Percentiles rank a stretch among this genome's conserved stretches.
Conservation (phyloP, 2,329 filamentous ascomycete genomes). For the Drechslera avenae region DNA sequence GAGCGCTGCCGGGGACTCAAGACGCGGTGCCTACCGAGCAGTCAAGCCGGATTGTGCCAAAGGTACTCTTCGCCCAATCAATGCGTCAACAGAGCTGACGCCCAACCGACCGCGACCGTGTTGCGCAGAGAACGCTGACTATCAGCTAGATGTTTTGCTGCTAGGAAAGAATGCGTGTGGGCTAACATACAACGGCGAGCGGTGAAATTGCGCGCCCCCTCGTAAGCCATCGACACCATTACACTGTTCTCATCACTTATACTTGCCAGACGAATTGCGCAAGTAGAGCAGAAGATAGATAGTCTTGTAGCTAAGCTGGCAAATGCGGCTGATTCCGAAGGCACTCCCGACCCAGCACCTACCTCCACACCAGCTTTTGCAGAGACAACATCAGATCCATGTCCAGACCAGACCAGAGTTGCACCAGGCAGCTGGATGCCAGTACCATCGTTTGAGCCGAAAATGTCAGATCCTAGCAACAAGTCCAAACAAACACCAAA, state of each 20-base stretch:
- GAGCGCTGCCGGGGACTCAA: conserved; percentile 43
- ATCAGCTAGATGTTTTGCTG: conserved; percentile 28
- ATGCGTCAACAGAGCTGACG: background rate
- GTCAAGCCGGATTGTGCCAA: conserved; percentile 35
- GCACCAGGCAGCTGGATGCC: conserved; percentile 38
- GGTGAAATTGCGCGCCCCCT: conserved; percentile 38
- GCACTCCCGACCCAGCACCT: background rate
- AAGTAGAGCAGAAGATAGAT: conserved; percentile 46
- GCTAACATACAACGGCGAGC: conserved; percentile 36
- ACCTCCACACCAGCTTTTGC: background rate
- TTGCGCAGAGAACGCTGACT: conserved; percentile 2
- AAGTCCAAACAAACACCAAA: conserved; percentile 8
- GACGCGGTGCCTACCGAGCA: conserved; percentile 42
- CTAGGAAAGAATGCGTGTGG: conserved; percentile 40
- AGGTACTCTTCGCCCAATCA: conserved; percentile 25
- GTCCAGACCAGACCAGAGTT: conserved; percentile 4
- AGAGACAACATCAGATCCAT: background rate
- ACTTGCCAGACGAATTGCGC: conserved; percentile 37
- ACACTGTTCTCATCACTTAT: background rate
- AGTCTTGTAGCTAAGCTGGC: conserved; percentile 41
- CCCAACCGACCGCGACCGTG: background rate
- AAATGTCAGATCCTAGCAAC: conserved; percentile 8
- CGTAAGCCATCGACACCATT: conserved; percentile 27
- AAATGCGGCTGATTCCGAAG: conserved; percentile 13
- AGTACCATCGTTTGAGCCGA: conserved; percentile 28